phyloP scores from a whole-genome alignment of 139 green algal species.

The Chlamydomonas sp. region DNA sequence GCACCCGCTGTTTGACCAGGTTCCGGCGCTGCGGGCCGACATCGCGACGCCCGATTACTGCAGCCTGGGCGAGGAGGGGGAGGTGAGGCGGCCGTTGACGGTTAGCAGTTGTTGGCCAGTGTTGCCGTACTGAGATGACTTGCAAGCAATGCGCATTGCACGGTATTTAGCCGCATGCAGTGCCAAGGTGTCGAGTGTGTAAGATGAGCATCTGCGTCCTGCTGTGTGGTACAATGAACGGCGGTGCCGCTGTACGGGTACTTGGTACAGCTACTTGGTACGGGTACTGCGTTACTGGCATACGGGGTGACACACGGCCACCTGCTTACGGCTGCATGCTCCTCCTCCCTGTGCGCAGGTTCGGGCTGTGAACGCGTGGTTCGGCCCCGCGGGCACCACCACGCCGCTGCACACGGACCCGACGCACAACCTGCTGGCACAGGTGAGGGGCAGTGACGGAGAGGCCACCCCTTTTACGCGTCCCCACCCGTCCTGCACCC shows the following conservation, averaged over 20 bases:
- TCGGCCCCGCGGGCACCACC: constrained; percentile 88
- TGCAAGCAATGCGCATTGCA: no score
- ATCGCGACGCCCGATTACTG: constrained; percentile 89
- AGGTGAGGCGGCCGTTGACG: neutral
- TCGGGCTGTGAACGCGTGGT: constrained; percentile 89
- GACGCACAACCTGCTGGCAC: constrained; percentile 90
- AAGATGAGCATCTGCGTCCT: no score
- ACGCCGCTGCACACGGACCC: constrained; percentile 93
- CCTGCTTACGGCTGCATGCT: neutral
- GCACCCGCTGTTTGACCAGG: constrained; percentile 92
- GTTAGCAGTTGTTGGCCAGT: no score
- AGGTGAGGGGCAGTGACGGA: constrained; percentile 51
- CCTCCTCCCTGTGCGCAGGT: neutral
- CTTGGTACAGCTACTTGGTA: neutral
- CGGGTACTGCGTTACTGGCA: no score
- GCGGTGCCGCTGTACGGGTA: neutral
- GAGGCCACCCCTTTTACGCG: neutral
- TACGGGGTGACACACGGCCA: neutral
- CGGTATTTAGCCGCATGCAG: no score
- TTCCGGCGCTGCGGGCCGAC: constrained; percentile 84
- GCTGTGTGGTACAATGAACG: neutral
- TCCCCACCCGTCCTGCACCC: neutral
- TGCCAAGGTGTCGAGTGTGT: no score
- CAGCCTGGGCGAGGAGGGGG: constrained; percentile 56
- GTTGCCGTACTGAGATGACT: no score